A percentile compares a stretch with the other conserved stretches of the same genome.
Evolutionary conservation across 257 asterid genomes (phyloP).

Genomic region (Prunella vulgaris): DNA sequence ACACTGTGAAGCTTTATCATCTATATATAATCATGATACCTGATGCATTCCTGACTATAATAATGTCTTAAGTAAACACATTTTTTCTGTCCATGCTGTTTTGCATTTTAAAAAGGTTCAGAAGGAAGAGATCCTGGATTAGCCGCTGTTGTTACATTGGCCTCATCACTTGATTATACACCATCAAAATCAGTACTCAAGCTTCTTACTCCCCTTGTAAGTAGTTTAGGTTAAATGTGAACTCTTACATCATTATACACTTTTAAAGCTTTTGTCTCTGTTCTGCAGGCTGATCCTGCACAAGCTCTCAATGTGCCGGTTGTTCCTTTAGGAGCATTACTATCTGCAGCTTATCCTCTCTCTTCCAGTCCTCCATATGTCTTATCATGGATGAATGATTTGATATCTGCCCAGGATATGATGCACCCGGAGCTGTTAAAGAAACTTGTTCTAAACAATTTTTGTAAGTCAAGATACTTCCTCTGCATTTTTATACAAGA

Average conservation of each 20-base stretch:
- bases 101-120: constrained; percentile 36
- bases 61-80: neutral
- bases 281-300: constrained; percentile 93
- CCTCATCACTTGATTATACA: constrained; percentile 90
- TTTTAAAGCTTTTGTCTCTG: neutral
- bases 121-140: constrained; percentile 80
- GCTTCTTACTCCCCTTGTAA: constrained; percentile 81
- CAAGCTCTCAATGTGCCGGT: constrained; percentile 95
- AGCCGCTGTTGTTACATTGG: constrained; percentile 85
- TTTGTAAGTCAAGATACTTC: constrained; percentile 53
- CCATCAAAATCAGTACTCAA: constrained; percentile 79
- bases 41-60: neutral
- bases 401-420: constrained; percentile 94
- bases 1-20: constrained; percentile 1
- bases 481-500: neutral
- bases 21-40: neutral
- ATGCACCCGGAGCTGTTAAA: constrained; percentile 92
- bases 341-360: constrained; percentile 91
- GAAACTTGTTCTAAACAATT: constrained; percentile 84
- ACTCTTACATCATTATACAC: constrained; percentile 2
- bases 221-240: constrained; percentile 29
- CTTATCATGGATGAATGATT: constrained; percentile 81
- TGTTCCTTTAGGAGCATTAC: constrained; percentile 88
- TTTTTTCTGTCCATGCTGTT: neutral
- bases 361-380: constrained; percentile 86